Evolutionary conservation across 176 grass and related monocot genomes (phyloP), one percentile per base, ranked within the genome.

Genomic region (Aegilops umbellulata): DNA sequence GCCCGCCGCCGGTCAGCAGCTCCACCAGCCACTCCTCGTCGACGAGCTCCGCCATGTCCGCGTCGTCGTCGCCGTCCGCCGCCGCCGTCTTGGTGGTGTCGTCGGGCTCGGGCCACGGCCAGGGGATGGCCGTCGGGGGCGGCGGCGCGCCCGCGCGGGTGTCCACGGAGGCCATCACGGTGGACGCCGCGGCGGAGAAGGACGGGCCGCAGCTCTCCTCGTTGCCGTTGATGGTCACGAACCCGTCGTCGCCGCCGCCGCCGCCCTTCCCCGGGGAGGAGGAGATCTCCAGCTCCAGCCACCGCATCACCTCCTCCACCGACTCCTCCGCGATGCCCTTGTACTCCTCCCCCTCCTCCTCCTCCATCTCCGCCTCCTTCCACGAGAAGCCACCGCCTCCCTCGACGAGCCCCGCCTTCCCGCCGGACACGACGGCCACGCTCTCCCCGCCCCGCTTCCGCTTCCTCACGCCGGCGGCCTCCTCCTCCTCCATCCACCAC

Each of bases 121-220:
- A 90, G 6, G 89, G 84, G 65, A 82, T 81, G 53, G 85, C 77
- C 12, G 87, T 76, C 20, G 85, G 86, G 1, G 89, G 66, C 13
- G 80, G 92, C 17, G 80, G 92, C 3, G 29, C 80, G 4, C 68
- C 88, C 11, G 65, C 74, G 12, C 91, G 82, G 7, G 89, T 93
- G 91, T 98, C 95, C 25, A 95, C 80, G n/a, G 91, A 92, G 42
- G 93, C 95, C 95, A 98, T 98, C 5, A 98, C 88, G 4, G 88
- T 93, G 16, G 89, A 90, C 36, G 91, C 76, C 10, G 93, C 85
- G 62, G 81, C 81, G 22, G 95, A 95, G 93, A 98, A 95, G 79
- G 95, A 98, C 46, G 95, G 92, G 19, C 95, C 93, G 65, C 95
- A 98, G 67, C 85, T 98, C 91, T 98, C 93, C 89, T 95, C 93